Evolutionary conservation across 2,329 filamentous ascomycete genomes (phyloP), one percentile per base, ranked within the genome.

Genomic region (Elsinoe perseae): DNA sequence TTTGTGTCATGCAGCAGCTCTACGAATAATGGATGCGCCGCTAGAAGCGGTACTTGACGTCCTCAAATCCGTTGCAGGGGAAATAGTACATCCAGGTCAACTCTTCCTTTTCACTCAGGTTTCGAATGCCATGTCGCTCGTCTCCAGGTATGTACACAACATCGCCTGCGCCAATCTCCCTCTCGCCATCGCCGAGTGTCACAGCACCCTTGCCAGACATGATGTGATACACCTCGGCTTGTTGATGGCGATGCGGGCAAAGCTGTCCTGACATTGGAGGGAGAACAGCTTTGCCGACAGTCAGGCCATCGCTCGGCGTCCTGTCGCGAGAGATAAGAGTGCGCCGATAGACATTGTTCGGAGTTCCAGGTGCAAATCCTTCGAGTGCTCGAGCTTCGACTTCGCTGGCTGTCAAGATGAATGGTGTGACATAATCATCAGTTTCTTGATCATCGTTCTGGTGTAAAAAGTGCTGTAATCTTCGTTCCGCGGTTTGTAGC

Each of bases 221-320:
- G 16, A 77, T 63, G 54, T 75, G 64, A 53, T 76, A 77, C 1
- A 76, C 65, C 60, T 76, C 74, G 0, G 74, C 69, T 34, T 76
- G 73, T 3, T 57, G 40, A 54, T 76, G 74, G 0, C 70, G 65
- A 59, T 77, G 73, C 1, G 60, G 58, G 40, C 67, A 68, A 5
- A 74, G 62, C 55, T 69, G 62, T 6, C 73, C 73, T 6, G 61
- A 65, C 4, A 50, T 42, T 1, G 66, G 63, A 1, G 66, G 65
- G 56, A 67, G 72, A 1, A 62, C 63, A 1, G 70, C 72, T 14
- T 75, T 68, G 0, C 73, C 73, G 1, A 68, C 65, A 2, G 64
- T 71, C 18, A 76, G 61, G 4, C 69, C 66, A 50, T 69, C 62
- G 0, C 69, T 70, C 2, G 62, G 56, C 1, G 72, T 73, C 7